phyloP scores from a whole-genome alignment of 768 basidiomycete species.

The Termitomyces sp. region DNA sequence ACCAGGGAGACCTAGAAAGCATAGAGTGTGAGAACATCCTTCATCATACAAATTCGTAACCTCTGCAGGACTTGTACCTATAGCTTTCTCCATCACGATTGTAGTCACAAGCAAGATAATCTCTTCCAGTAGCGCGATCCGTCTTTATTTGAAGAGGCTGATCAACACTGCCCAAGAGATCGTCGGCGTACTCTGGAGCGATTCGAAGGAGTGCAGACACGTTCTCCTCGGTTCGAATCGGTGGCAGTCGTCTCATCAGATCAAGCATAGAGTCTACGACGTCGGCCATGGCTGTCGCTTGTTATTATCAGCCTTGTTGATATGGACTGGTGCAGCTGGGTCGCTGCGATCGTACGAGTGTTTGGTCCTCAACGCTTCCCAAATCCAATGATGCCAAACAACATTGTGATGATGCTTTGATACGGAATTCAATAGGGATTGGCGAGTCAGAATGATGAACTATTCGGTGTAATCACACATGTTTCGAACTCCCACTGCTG shows the following conservation, averaged over 20 bases:
- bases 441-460: no score
- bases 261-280: slow-evolving; percentile 91
- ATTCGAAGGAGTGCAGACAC: slow-evolving; percentile 75
- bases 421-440: no score
- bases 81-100: slow-evolving; percentile 91
- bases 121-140: slow-evolving; percentile 77
- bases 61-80: slow-evolving; percentile 44
- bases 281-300: slow-evolving; percentile 52
- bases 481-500: no score
- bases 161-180: slow-evolving; percentile 92
- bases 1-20: slow-evolving; percentile 88
- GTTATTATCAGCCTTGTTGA: not conserved
- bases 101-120: slow-evolving; percentile 93
- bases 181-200: slow-evolving; percentile 92
- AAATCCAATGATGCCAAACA: slow-evolving; percentile 1
- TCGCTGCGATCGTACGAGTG: not conserved
- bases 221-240: slow-evolving; percentile 83
- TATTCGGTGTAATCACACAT: no score
- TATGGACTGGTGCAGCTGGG: not conserved
- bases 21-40: not conserved
- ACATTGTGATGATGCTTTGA: no score
- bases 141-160: slow-evolving; percentile 81
- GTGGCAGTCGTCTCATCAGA: slow-evolving; percentile 93
- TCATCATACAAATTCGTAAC: not conserved
- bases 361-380: not conserved